Percentiles rank a stretch among this genome's conserved stretches.
Conservation (phyloP, 208 protist genomes). For the Borovskyia barvae region DNA sequence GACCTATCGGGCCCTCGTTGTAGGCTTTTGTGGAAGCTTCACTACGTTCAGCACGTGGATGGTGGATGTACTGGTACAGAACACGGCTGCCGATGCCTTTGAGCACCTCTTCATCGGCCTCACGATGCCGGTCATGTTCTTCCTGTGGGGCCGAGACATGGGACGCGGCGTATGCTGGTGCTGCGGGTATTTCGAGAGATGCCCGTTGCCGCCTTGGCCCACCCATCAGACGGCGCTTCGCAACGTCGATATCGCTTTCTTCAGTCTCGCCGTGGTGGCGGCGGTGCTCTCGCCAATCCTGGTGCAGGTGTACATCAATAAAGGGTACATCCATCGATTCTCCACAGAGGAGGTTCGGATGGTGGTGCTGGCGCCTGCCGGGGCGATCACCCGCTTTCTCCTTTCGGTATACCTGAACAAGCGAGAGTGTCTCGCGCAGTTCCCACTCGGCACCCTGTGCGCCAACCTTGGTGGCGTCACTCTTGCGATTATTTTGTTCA, state of each 20-base stretch:
- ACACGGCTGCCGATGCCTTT: conserved; percentile 23
- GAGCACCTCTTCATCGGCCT: conserved; percentile 51
- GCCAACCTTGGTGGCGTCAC: conserved; percentile 37
- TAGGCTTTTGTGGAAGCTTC: conserved; percentile 60
- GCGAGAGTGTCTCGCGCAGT: conserved; percentile 12
- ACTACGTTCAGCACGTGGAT: conserved; percentile 68
- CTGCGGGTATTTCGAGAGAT: background rate
- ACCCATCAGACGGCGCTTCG: conserved; percentile 5
- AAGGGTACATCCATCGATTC: conserved; percentile 12
- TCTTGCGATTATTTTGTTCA: conserved; percentile 31
- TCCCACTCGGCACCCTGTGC: conserved; percentile 52
- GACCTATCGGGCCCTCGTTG: conserved; percentile 30
- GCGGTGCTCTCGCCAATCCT: conserved; percentile 34
- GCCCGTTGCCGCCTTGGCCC: conserved; percentile 14
- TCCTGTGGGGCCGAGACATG: conserved; percentile 39
- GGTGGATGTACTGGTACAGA: conserved; percentile 28
- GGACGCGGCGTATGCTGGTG: conserved; percentile 14
- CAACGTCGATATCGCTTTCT: conserved; percentile 22
- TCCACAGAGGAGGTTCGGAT: conserved; percentile 26
- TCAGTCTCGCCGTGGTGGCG: conserved; percentile 21
- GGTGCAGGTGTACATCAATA: conserved; percentile 36
- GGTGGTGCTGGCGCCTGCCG: conserved; percentile 38
- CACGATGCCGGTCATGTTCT: conserved; percentile 55
- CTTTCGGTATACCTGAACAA: conserved; percentile 50
- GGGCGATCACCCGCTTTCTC: conserved; percentile 42